Conservation (phyloP, 176 grass and related monocot species). For the Triticum turgidum region DNA sequence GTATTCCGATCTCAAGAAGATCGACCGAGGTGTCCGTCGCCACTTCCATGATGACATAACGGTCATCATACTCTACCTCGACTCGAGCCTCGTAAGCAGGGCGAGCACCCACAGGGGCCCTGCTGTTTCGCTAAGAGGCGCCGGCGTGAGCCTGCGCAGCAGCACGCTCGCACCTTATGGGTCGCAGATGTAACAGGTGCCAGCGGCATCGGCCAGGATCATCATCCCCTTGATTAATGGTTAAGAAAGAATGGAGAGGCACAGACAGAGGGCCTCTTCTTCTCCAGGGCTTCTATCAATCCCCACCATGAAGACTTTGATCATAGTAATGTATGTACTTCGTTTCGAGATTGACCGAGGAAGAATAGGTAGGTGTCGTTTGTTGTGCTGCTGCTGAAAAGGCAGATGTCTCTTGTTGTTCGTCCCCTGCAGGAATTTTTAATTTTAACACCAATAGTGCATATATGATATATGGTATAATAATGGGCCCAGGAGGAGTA, state of each 20-base stretch:
- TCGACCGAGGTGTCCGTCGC: conserved; percentile 80
- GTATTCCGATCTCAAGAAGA: conserved; percentile 95
- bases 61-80: conserved; percentile 77
- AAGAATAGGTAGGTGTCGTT: conserved; percentile 29
- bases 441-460: conserved; percentile 48
- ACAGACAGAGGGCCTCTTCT: conserved; percentile 2
- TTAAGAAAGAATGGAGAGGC: conserved; percentile 23
- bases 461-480: conserved; percentile 29
- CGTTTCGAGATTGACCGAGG: conserved; percentile 30
- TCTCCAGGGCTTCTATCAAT: neutral
- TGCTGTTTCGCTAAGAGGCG: conserved; percentile 65
- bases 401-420: conserved; percentile 3
- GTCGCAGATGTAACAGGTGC: conserved; percentile 18
- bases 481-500: neutral
- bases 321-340: conserved; percentile 37
- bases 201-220: neutral
- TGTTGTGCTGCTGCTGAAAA: conserved; percentile 21
- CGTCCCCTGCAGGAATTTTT: conserved; percentile 22
- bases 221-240: conserved; percentile 15
- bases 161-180: conserved; percentile 65
- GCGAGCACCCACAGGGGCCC: conserved; percentile 52
- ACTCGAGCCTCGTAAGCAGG: conserved; percentile 58
- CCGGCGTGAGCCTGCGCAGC: conserved; percentile 45
- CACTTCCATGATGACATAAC: conserved; percentile 98
- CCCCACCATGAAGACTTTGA: neutral